These are phyloP conservation scores for Psophocarpus tetragonolobus DNA, from an alignment of 306 rosid genomes.

Conservation along the genomic window DNA sequence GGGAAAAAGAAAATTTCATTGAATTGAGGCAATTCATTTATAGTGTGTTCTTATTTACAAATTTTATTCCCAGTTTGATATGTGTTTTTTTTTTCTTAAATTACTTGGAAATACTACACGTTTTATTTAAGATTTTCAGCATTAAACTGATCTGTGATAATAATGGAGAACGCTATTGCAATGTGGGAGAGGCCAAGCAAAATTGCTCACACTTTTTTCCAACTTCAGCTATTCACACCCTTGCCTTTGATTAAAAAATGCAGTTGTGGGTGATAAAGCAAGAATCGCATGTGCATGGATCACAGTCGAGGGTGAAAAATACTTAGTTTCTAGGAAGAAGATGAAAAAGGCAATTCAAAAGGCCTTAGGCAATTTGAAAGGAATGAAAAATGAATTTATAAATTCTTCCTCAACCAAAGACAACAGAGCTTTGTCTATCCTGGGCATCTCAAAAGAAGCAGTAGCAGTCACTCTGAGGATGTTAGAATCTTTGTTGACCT, in stretches of 20 bases:
- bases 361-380: slow-evolving; percentile 36
- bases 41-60: neutral
- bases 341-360: slow-evolving; percentile 38
- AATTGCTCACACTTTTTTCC: neutral
- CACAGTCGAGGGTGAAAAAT: slow-evolving; percentile 31
- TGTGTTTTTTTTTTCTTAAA: neutral
- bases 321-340: slow-evolving; percentile 37
- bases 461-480: slow-evolving; percentile 38
- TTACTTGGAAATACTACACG: neutral
- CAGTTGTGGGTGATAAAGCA: neutral
- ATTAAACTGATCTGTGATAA: neutral
- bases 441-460: slow-evolving; percentile 38
- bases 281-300: neutral
- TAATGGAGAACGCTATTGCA: neutral
- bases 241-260: neutral
- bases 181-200: neutral
- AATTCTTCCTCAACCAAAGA: slow-evolving; percentile 29
- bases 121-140: neutral
- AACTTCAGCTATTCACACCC: neutral
- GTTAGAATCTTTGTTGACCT: slow-evolving; percentile 39
- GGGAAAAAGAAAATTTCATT: neutral
- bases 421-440: neutral
- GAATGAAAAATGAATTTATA: slow-evolving; percentile 8
- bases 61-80: neutral
- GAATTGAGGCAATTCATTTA: neutral